Evolutionary conservation across 331 rosid species (phyloP).

Genomic region (Phaseolus coccineus): DNA sequence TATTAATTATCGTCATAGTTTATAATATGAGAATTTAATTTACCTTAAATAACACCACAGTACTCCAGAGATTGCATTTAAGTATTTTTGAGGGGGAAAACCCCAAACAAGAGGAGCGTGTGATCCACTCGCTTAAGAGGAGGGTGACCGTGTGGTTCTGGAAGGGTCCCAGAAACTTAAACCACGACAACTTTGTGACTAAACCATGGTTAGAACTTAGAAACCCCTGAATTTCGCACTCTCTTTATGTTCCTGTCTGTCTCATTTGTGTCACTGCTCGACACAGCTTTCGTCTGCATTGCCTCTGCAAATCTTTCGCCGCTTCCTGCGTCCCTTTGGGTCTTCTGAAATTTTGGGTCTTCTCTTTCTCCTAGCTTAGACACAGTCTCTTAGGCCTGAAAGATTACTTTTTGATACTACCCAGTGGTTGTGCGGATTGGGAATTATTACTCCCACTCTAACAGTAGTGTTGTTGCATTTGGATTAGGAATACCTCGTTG

Average conservation of each 20-base stretch:
- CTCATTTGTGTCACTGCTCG: slow-evolving; percentile 33
- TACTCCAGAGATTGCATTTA: no score
- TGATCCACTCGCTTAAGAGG: slow-evolving; percentile 34
- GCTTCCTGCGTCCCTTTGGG: slow-evolving; percentile 65
- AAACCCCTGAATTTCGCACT: slow-evolving; percentile 29
- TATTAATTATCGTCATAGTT: no score
- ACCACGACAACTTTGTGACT: slow-evolving; percentile 18
- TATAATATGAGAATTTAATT: no score
- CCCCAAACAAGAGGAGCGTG: slow-evolving; percentile 32
- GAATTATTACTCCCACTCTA: slow-evolving; percentile 46
- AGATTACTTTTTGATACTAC: slow-evolving; percentile 48
- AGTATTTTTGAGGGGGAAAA: not conserved
- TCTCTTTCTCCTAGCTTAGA: slow-evolving; percentile 52
- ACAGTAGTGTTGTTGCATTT: slow-evolving; percentile 52
- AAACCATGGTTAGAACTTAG: slow-evolving; percentile 48
- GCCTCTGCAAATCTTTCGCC: slow-evolving; percentile 67
- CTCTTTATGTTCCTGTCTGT: slow-evolving; percentile 24
- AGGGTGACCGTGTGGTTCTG: slow-evolving; percentile 30
- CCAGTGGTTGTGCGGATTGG: slow-evolving; percentile 26
- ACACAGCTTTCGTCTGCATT: slow-evolving; percentile 37
- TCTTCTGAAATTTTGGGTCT: slow-evolving; percentile 43
- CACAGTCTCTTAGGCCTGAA: slow-evolving; percentile 25
- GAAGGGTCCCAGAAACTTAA: slow-evolving; percentile 23
- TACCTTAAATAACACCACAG: no score
- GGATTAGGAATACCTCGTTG: slow-evolving; percentile 52